Evolutionary conservation across 179 eudicot species (phyloP), one percentile per base, ranked within the genome.

Genomic region (Vitellaria paradoxa): DNA sequence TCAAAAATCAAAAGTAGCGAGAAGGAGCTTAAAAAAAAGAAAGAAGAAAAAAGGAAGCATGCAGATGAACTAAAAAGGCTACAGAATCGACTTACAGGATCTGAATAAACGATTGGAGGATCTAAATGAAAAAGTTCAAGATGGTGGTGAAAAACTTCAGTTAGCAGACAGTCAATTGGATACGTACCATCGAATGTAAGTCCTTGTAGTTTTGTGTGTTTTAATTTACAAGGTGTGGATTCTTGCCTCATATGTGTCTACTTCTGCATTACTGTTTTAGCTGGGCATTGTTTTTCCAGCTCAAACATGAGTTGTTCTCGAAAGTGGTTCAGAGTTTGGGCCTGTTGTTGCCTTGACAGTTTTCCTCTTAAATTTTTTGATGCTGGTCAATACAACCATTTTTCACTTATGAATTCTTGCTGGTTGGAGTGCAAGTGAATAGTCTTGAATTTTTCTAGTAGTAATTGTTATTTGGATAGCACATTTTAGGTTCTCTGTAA

Each of bases 1-100:
- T 86, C 90, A 65, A 92, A 92, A 86, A 88, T 92, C 65, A 94
- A 87, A 84, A 91, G 88, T 83, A 88, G 93, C 56, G 88, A 81
- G 78, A 94, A 94, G 82, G 98, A 96, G 79, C 91, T 94, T 71
- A 91, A 90, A 76, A 96, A 92, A 83, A 92, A 89, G 86, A 89
- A 82, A 89, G 93, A 89, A 78, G 98, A 94, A 81, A 94, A 85
- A 78, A 88, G 79, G 69, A 94, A 85, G 76, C 97, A 96, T 76
- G 81, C 80, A 74, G 84, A 62, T 52, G 95, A 94, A 83, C 77
- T 92, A 53, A 88, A 86, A 86, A 93, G 87, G 85, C 94, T 94
- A 65, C 85, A 88, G 87, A 86, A 86, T 81, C 37, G 96, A 94
- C 70, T 85, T 96, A 77, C 67, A 80, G 45, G 91, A 84, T 76